Conservation (phyloP, 108 stramenopile species). For the Cylindrotheca closterium region DNA sequence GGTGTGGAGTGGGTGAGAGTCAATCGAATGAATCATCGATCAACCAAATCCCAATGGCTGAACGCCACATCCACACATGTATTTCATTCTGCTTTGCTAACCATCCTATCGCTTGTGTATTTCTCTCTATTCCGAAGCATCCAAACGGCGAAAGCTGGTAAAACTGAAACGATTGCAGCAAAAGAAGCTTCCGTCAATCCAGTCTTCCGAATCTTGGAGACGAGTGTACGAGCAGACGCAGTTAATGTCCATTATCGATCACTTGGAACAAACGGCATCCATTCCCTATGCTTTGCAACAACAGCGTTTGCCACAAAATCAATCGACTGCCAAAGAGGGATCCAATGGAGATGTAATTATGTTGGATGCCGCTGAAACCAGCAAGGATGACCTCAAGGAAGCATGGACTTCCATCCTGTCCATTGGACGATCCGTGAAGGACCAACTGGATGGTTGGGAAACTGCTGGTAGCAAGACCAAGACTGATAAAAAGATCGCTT, state of each 20-base stretch:
- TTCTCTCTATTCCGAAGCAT: not conserved
- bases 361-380: constrained; percentile 1
- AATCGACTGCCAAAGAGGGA: not conserved
- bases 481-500: constrained; percentile 10
- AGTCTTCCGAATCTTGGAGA: constrained; percentile 18
- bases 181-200: constrained; percentile 4
- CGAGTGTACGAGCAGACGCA: constrained; percentile 8
- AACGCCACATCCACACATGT: too few relatives aligned
- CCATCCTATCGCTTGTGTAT: too few relatives aligned
- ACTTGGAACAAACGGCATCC: constrained; percentile 9
- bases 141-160: not conserved
- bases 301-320: too few relatives aligned
- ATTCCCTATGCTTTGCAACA: not conserved
- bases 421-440: constrained; percentile 27
- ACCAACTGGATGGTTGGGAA: constrained; percentile 11
- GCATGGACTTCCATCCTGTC: constrained; percentile 34
- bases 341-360: not conserved
- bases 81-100: too few relatives aligned
- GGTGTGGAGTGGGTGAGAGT: too few relatives aligned
- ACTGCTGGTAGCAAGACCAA: not conserved
- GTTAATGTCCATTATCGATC: constrained; percentile 8
- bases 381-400: constrained; percentile 26
- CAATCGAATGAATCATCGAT: too few relatives aligned
- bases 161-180: not conserved
- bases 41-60: too few relatives aligned